Evolutionary conservation across 2,329 filamentous ascomycete species (phyloP), one percentile per base, ranked within the genome.

Genomic region (Dactylellina haptotyla): DNA sequence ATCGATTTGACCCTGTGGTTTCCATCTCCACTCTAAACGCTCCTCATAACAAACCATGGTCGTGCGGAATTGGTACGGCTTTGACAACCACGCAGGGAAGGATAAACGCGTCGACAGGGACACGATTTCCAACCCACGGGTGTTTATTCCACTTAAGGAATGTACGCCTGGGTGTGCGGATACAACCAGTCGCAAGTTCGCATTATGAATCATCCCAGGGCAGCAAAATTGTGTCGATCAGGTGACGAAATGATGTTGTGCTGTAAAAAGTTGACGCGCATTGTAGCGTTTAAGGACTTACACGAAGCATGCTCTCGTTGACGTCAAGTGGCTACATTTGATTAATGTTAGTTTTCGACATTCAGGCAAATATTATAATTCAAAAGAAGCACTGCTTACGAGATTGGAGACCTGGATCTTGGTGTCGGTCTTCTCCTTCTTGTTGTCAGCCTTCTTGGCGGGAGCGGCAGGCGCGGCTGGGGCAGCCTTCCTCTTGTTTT

Each of bases 371-470:
- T 25, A 28, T 20, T 12, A 53, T 6, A 12, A 50, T 30, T 41
- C 76, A 76, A 75, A 48, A 18, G 34, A 12, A 16, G 18, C 6
- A 5, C 20, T 30, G 32, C 93, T 83, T 90, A 97, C 93, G 86
- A 99, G 87, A 85, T 96, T 96, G 89, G 92, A 97, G 84, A 99
- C 94, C 83, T 97, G 91, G 84, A 98, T 94, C 85, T 97, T 98
- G 86, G 92, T 96, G 78, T 96, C 92, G 80, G 86, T 80, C 89
- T 90, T 78, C 87, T 86, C 75, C 74, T 87, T 83, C 83, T 89
- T 88, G 78, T 85, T 84, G 50, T 84, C 83, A 73, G 84, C 82
- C 76, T 84, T 84, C 79, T 89, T 90, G 69, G 85, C 81, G 77
- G 84, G 82, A 79, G 85, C 90, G 70, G 87, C 85, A 78, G 84